These are phyloP conservation scores for Candida maris DNA, from an alignment of 805 yeast species.

Conservation along the genomic window DNA sequence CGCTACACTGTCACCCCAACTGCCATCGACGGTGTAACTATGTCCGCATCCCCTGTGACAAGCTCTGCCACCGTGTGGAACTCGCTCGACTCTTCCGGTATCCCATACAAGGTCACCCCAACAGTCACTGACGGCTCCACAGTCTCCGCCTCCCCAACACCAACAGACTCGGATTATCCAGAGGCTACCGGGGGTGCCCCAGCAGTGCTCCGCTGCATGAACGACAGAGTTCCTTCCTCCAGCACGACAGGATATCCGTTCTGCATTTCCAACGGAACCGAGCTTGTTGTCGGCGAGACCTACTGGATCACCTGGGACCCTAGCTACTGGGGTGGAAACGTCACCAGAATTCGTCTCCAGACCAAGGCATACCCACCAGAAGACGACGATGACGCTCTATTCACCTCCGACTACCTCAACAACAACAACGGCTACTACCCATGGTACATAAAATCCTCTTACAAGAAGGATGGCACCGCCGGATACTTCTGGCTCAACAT, in stretches of 20 bases:
- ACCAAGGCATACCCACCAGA: constrained; percentile 34
- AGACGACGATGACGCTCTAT: constrained; percentile 32
- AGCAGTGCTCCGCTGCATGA: constrained; percentile 43
- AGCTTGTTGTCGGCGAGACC: constrained; percentile 43
- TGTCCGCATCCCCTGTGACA: constrained; percentile 37
- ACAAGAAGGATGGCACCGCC: constrained; percentile 18
- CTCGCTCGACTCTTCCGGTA: constrained; percentile 42
- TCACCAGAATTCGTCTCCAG: constrained; percentile 33
- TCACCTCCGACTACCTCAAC: constrained; percentile 31
- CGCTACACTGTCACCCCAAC: constrained; percentile 28
- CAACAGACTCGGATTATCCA: constrained; percentile 34
- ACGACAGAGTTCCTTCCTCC: constrained; percentile 29
- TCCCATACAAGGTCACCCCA: constrained; percentile 41
- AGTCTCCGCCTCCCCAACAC: constrained; percentile 40
- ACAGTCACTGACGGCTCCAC: constrained; percentile 34
- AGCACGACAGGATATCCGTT: constrained; percentile 36
- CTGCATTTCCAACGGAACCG: constrained; percentile 42
- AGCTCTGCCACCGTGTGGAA: constrained; percentile 39
- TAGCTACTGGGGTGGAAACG: constrained; percentile 38
- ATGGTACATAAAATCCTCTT: constrained; percentile 30
- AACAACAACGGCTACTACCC: constrained; percentile 41
- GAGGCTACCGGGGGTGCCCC: constrained; percentile 37
- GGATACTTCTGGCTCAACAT: constrained; percentile 39
- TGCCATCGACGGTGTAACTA: constrained; percentile 55
- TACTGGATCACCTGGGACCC: constrained; percentile 51